Conservation (phyloP, 164 flowering plant genomes). For the Nelumbo lutea region DNA sequence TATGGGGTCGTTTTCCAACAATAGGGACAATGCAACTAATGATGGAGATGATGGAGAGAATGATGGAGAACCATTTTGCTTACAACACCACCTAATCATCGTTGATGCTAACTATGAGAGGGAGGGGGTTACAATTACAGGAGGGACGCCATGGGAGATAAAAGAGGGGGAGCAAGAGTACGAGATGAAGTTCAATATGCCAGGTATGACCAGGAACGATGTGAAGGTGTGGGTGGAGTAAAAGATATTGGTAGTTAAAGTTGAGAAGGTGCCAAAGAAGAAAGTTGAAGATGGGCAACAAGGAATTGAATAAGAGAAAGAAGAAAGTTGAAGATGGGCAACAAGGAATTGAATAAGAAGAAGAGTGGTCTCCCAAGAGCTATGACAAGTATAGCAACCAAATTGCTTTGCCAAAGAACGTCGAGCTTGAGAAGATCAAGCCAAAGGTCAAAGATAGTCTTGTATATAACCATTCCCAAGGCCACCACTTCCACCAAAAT, state of each 20-base stretch:
- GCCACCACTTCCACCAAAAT: conserved; percentile 28
- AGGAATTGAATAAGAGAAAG: conserved; percentile 18
- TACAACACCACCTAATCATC: conserved; percentile 32
- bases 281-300: conserved; percentile 11
- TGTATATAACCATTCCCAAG: conserved; percentile 72
- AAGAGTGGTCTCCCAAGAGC: conserved; percentile 64
- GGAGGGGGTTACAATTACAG: conserved; percentile 36
- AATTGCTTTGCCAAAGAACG: conserved; percentile 75
- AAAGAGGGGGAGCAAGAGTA: conserved; percentile 57
- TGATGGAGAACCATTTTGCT: conserved; percentile 62
- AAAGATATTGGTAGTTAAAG: conserved; percentile 72
- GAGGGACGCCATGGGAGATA: conserved; percentile 91
- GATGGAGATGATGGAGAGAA: conserved; percentile 84
- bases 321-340: conserved; percentile 17
- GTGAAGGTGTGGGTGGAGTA: conserved; percentile 84
- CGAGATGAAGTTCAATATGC: conserved; percentile 85
- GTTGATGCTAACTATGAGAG: conserved; percentile 15
- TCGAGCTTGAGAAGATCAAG: conserved; percentile 63
- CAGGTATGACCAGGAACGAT: conserved; percentile 79
- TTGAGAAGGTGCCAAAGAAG: conserved; percentile 40
- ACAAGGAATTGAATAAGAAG: conserved; percentile 16
- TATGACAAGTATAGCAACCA: conserved; percentile 61
- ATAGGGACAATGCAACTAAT: conserved; percentile 77
- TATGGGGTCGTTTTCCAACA: conserved; percentile 75
- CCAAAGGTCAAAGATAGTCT: conserved; percentile 80